phyloP scores from a whole-genome alignment of 208 protist species.

The Leishmania arabica region DNA sequence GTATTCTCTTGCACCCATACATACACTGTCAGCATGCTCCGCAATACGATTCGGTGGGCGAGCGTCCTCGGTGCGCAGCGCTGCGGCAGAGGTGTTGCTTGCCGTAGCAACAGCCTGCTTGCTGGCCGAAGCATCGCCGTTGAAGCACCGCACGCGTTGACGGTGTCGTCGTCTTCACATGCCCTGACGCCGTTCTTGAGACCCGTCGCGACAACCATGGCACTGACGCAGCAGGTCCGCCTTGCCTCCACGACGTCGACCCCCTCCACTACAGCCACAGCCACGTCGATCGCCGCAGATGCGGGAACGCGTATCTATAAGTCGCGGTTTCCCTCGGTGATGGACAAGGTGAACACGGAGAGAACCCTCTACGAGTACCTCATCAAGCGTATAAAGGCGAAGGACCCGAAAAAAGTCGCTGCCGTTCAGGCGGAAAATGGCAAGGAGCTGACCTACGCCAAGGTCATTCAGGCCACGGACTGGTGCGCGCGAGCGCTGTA shows the following conservation, averaged over 20 bases:
- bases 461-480: conserved; percentile 20
- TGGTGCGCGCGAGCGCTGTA: conserved; percentile 31
- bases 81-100: not conserved
- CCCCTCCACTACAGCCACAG: not conserved
- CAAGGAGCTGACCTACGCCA: conserved; percentile 5
- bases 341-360: conserved; percentile 21
- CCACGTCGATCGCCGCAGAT: not conserved
- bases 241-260: conserved; percentile 5
- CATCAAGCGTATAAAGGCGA: conserved; percentile 1
- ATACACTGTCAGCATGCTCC: not conserved
- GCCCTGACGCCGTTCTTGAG: not conserved
- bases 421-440: conserved; percentile 17
- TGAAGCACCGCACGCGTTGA: not conserved
- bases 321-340: conserved; percentile 23
- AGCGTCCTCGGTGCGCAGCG: not conserved
- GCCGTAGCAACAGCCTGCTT: not conserved
- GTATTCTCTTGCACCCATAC: not conserved
- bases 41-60: conserved; percentile 5
- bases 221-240: not conserved
- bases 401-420: conserved; percentile 19
- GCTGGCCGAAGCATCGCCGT: not conserved
- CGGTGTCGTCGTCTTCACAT: not conserved
- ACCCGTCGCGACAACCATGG: too few relatives aligned
- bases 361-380: conserved; percentile 31
- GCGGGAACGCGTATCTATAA: conserved; percentile 14